phyloP scores from a whole-genome alignment of 352 stramenopile species.

The Pythium diclinum region DNA sequence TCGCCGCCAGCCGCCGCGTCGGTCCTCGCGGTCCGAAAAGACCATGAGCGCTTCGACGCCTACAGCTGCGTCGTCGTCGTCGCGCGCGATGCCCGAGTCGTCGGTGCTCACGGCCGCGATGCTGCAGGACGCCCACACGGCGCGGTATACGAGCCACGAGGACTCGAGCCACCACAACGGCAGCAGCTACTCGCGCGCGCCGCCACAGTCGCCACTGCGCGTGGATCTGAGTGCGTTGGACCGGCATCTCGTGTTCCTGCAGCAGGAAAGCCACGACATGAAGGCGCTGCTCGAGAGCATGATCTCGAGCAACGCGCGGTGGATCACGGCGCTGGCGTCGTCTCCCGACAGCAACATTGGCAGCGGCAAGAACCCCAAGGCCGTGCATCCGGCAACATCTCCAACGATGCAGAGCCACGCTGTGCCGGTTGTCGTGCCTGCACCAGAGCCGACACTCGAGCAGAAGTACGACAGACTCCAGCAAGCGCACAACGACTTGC shows the following conservation, averaged over 20 bases:
- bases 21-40: constrained; percentile 17
- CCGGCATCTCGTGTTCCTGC: constrained; percentile 61
- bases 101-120: constrained; percentile 26
- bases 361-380: constrained; percentile 28
- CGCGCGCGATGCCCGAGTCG: constrained; percentile 9
- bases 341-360: constrained; percentile 20
- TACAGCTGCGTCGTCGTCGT: constrained; percentile 6
- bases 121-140: constrained; percentile 7
- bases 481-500: constrained; percentile 45
- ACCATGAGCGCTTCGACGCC: constrained; percentile 3
- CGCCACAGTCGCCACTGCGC: constrained; percentile 27
- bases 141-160: background rate
- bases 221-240: constrained; percentile 56
- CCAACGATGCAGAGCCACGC: constrained; percentile 9
- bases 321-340: constrained; percentile 52
- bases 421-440: background rate
- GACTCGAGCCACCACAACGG: constrained; percentile 8
- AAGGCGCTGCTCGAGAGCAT: constrained; percentile 61
- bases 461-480: constrained; percentile 50
- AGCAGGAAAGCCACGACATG: constrained; percentile 70
- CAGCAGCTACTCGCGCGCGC: constrained; percentile 17
- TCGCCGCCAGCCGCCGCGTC: constrained; percentile 15
- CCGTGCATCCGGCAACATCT: constrained; percentile 19
- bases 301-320: constrained; percentile 70
- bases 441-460: constrained; percentile 32